Base-by-base conservation (phyloP, 2,329 filamentous ascomycete genomes). In the Arachnopeziza araneosa region DNA sequence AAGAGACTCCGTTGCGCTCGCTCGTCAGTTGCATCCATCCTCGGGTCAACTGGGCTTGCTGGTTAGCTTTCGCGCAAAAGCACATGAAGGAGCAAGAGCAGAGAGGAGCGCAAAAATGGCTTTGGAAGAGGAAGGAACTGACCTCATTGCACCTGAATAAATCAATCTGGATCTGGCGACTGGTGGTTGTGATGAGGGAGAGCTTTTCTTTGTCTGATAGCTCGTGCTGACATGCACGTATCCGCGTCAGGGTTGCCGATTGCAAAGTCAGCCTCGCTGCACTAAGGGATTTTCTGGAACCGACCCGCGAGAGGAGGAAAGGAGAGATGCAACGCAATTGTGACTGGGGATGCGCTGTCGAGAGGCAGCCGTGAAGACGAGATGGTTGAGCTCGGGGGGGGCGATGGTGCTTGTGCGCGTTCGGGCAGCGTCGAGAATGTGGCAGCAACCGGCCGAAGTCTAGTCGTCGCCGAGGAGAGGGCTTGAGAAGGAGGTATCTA, bases 1-100 rank as follows among this genome's bases (percentile, higher is more conserved):
- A 69, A 69, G 24, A 66, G 64, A 61, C 62, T 65, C 62, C 64
- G 66, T 60, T 67, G 69, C 61, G 67, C 63, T 66, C 67, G 64
- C 64, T 71, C 69, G 55, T 69, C 67, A 62, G 62, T 67, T 49
- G 63, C 52, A 55, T 67, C 67, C 71, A 72, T 73, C 32, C 60
- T 70, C 55, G 63, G 63, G 60, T 69, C 63, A 72, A 63, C 70
- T 72, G 60, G 48, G 24, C 56, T 55, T 63, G 65, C 63, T 49
- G 60, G 64, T 65, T 52, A 64, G 56, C 52, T 30, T 58, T 51
- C 49, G 50, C 48, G 58, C 49, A 55, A 57, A n/a, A 57, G 52
- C 50, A 55, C 30, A 53, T 52, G 24, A 26, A 50, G 24, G 48
- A 56, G 55, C 24, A 57, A 57, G 36, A 21, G 44, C 32, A 57